Evolutionary conservation across 306 rosid genomes (phyloP).

Genomic region (Pachyrhizus erosus): DNA sequence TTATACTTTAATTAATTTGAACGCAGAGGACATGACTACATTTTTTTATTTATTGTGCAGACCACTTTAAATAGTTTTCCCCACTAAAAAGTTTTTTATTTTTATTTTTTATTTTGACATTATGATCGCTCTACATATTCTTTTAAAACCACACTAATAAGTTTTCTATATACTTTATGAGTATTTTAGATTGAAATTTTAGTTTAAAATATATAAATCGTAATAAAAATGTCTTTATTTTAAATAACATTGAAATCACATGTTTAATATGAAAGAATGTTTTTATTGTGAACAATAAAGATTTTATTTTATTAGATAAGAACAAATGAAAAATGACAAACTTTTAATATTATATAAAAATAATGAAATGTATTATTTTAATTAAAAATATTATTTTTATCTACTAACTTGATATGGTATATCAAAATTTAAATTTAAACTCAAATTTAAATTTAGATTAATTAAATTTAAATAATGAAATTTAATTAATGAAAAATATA

Average conservation of each 20-base stretch:
- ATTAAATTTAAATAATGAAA: background rate
- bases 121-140: background rate
- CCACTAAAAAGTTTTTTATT: background rate
- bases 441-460: background rate
- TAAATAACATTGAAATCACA: background rate
- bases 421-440: background rate
- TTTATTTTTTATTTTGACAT: background rate
- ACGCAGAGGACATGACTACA: background rate
- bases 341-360: background rate
- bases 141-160: background rate
- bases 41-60: background rate
- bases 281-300: background rate
- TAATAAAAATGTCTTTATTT: background rate
- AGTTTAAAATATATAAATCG: background rate
- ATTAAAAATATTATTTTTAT: background rate
- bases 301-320: background rate
- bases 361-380: background rate
- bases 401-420: background rate
- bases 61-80: background rate
- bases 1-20: background rate
- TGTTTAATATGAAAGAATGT: background rate
- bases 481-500: background rate
- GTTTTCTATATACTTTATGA: background rate
- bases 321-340: background rate
- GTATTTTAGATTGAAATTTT: background rate